Conservation (phyloP, 345 rosid genomes). For the Linum tenue region DNA sequence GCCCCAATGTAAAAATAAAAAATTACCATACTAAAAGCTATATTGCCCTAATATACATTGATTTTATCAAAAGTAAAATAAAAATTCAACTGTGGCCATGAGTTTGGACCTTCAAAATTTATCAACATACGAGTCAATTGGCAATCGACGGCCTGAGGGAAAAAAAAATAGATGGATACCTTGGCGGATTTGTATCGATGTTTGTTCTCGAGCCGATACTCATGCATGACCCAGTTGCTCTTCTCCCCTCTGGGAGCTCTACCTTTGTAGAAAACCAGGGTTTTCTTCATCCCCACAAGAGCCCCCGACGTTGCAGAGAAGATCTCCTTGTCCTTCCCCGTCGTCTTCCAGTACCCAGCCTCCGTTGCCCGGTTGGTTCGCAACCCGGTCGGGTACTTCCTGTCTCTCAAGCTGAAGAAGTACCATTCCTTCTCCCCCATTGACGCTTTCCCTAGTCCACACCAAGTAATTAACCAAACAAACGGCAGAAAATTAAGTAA, state of each 20-base stretch:
- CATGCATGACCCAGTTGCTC: constrained; percentile 5
- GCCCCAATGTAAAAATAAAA: too few species aligned
- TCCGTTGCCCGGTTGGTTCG: constrained; percentile 7
- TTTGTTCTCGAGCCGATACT: neutral
- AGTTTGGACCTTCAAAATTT: too few species aligned
- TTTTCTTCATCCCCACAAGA: constrained; percentile 5
- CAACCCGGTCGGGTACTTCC: constrained; percentile 4
- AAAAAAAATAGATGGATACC: neutral
- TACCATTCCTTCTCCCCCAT: constrained; percentile 8
- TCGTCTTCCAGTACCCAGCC: constrained; percentile 5
- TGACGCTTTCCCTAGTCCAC: neutral
- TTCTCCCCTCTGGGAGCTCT: neutral
- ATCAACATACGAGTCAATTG: too few species aligned
- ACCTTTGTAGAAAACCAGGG: constrained; percentile 8
- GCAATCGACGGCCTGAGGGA: too few species aligned
- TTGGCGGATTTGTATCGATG: neutral
- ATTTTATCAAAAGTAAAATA: too few species aligned
- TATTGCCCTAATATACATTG: too few species aligned
- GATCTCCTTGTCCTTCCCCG: constrained; percentile 7
- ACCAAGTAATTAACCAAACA: neutral
- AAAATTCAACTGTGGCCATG: too few species aligned
- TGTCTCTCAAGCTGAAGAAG: constrained; percentile 4
- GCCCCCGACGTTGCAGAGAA: neutral
- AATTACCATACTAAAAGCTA: too few species aligned
- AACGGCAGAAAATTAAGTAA: too few species aligned